These are phyloP conservation scores for Solanum tarapatanum DNA, from an alignment of 257 asterid species.

Conservation along the genomic window DNA sequence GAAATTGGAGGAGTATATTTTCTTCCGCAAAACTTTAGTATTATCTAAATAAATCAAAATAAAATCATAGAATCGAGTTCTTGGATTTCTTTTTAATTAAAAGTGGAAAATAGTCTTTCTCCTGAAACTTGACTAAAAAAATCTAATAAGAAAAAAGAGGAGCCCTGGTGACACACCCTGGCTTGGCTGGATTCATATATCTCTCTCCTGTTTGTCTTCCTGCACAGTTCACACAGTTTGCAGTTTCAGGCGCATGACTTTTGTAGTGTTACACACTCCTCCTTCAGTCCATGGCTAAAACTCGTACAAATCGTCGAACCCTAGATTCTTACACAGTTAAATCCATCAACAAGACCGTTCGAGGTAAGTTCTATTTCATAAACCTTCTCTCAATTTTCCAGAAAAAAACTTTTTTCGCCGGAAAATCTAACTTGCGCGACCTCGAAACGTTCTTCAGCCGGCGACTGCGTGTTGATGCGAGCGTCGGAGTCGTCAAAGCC, in stretches of 20 bases:
- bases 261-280: constrained; percentile 8
- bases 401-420: not conserved
- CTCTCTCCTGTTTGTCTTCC: not conserved
- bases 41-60: not conserved
- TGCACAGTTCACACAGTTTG: not conserved
- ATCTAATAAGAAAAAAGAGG: not conserved
- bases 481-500: constrained; percentile 73
- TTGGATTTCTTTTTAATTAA: not conserved
- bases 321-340: constrained; percentile 62
- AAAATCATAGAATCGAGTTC: not conserved
- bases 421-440: constrained; percentile 3
- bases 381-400: not conserved
- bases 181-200: not conserved
- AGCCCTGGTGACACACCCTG: not conserved
- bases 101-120: not conserved
- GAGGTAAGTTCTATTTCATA: constrained; percentile 32
- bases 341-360: constrained; percentile 55
- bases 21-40: not conserved
- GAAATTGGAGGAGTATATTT: not conserved
- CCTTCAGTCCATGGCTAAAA: constrained; percentile 53
- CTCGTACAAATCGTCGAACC: constrained; percentile 52
- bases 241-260: constrained; percentile 7
- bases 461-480: constrained; percentile 86
- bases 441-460: constrained; percentile 33
- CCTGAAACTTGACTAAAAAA: not conserved